Evolutionary conservation across 2,329 filamentous ascomycete species (phyloP), one percentile per base, ranked within the genome.

Genomic region (Apiospora saccharicola): DNA sequence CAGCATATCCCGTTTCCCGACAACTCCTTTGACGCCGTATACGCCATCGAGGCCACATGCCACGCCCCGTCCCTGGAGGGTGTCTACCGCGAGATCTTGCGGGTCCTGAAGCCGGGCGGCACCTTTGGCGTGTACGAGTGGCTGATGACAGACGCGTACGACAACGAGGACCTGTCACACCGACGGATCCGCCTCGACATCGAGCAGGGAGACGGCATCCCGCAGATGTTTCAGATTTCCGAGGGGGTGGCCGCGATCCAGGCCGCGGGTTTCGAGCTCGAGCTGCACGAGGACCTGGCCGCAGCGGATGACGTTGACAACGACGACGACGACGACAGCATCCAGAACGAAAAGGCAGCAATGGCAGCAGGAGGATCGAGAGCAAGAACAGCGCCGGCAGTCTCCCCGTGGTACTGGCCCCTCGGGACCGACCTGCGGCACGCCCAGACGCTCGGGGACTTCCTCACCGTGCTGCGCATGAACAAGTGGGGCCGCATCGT

Each of bases 41-140:
- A 94, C 80, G 92, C 92, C 67, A 94, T 94, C 77, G 92, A 94
- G 82, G 92, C 92, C 7, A 94, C 93, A 22, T 91, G 93, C 67
- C 92, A 94, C 80, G 92, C 92, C 4, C 92, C 92, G 34, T 90
- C 89, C 34, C 86, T 94, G 57, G 90, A 92, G 79, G 92, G 90
- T 70, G 92, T 94, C 75, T 94, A 94, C 83, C 88, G 85, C 76
- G 88, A 94, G 82, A 93, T 94, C 76, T 92, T 89, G 86, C 90
- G 90, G 70, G 91, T 94, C 53, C 85, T 94, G 75, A 94, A 94
- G 86, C 92, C 92, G 26, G 92, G 92, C 74, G 92, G 92, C 80
- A 87, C 91, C 57, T 94, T 94, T 76, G 92, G 92, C 79, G 92
- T 94, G 49, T 94, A 94, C 81, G 92, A 94, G 80, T 94, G 92